Percentiles rank a stretch among this genome's conserved stretches.
phyloP scores from a whole-genome alignment of 2,329 filamentous ascomycete species.

The Plenodomus tracheiphilus region DNA sequence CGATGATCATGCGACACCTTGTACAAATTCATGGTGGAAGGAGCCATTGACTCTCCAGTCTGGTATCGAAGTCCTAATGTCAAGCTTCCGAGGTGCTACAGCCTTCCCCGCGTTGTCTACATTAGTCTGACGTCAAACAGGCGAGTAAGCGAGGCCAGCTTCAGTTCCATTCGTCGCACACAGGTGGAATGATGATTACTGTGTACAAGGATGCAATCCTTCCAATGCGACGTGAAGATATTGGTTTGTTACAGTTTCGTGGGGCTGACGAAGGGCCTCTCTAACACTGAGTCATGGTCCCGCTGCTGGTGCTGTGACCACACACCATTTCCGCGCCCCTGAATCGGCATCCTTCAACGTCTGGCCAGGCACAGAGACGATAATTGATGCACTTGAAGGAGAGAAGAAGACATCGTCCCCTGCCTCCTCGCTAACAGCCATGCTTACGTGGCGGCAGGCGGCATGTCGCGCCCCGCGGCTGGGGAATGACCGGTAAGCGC shows the following conservation, averaged over 20 bases:
- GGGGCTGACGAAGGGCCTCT: no score
- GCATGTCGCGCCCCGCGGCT: not conserved
- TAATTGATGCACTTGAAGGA: no score
- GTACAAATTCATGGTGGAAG: not conserved
- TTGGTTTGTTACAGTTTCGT: no score
- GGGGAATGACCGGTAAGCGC: not conserved
- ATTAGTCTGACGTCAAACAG: not conserved
- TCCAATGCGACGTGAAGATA: no score
- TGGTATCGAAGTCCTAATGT: not conserved
- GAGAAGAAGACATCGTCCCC: not conserved
- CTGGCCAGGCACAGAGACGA: no score
- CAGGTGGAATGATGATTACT: no score
- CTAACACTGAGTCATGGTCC: no score
- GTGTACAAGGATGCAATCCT: no score
- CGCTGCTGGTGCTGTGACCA: no score
- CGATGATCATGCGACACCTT: not conserved
- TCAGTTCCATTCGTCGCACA: no score
- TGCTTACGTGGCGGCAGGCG: not conserved
- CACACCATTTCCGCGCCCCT: no score
- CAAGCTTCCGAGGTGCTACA: conserved; percentile 2
- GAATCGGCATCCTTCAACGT: no score
- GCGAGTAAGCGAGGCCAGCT: conserved; percentile 1
- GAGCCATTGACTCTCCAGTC: not conserved
- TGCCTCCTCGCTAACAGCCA: not conserved
- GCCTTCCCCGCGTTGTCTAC: not conserved